These are phyloP conservation scores for Colletotrichum horii DNA, from an alignment of 2,329 filamentous ascomycete species.

Conservation along the genomic window DNA sequence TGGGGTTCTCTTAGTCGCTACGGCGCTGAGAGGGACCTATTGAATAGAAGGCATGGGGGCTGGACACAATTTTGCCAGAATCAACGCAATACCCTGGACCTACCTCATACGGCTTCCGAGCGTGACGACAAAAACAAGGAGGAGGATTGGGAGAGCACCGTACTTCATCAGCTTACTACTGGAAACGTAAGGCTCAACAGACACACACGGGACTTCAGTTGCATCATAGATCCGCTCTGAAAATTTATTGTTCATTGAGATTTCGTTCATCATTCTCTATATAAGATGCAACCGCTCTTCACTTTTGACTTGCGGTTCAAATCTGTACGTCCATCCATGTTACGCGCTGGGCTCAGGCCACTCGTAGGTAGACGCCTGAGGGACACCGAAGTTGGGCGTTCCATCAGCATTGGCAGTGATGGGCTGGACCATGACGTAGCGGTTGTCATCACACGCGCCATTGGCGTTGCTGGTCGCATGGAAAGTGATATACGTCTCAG, in stretches of 20 bases:
- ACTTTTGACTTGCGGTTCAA: background rate
- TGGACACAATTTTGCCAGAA: background rate
- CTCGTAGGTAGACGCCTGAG: slow-evolving; percentile 24
- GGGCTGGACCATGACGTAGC: slow-evolving; percentile 59
- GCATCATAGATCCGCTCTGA: background rate
- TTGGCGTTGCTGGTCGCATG: slow-evolving; percentile 55
- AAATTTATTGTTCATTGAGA: background rate
- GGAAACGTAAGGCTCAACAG: background rate
- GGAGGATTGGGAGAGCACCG: background rate
- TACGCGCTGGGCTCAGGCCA: slow-evolving; percentile 25
- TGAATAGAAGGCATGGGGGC: background rate
- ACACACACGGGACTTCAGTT: background rate
- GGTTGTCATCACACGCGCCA: slow-evolving; percentile 56
- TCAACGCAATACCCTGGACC: background rate
- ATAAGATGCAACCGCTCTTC: background rate
- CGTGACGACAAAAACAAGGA: background rate
- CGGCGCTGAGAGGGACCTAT: background rate
- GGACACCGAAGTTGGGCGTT: slow-evolving; percentile 54
- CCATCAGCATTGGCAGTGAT: slow-evolving; percentile 56
- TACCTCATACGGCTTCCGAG: background rate
- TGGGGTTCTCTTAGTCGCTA: background rate
- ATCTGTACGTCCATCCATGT: background rate
- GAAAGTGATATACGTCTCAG: slow-evolving; percentile 60
- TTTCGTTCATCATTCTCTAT: background rate
- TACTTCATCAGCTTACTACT: background rate